Evolutionary conservation across 2,329 filamentous ascomycete species (phyloP), one percentile per base, ranked within the genome.

Genomic region (Alternaria brassicicola): DNA sequence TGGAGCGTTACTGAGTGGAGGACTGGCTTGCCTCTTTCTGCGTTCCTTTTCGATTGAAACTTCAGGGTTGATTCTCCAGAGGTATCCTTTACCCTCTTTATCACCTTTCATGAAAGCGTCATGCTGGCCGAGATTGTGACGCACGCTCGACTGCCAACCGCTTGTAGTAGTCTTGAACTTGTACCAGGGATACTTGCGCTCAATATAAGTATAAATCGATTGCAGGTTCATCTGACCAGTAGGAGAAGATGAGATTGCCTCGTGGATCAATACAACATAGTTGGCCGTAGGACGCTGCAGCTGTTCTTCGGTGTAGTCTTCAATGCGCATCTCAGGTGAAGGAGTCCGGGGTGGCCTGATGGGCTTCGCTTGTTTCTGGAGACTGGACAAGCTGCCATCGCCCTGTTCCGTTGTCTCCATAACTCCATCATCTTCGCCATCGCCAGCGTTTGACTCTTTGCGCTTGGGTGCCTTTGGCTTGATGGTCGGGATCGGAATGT

Each of bases 221-320:
- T 88, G 87, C 28, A 89, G 77, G 45, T 87, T 87, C 79, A 88
- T 86, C 56, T 84, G 82, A 6, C 81, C 81, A 19, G 78, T 83
- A 26, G 79, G 78, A 35, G 85, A 83, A 35, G 85, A 83, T 2
- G 84, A 82, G 28, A 89, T 81, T 13, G 84, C 83, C 70, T 88
- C 86, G 65, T 88, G 86, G 52, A 89, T 86, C 39, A 89, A 81
- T 25, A 86, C 82, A 8, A 87, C 85, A 67, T 89, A 89, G 31
- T 87, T 88, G 59, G 84, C 82, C 4, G 81, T 82, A 2, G 87
- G 87, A 75, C 91, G 90, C 57, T 87, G 86, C 49, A 93, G 81
- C 76, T 93, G 88, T 69, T 93, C 90, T 33, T 89, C 86, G 1
- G 89, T 91, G 73, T 89, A 83, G 67, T 89, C 89, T 50, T 84